Base-by-base conservation (phyloP, 805 yeast genomes). In the Metschnikowia lunata region DNA sequence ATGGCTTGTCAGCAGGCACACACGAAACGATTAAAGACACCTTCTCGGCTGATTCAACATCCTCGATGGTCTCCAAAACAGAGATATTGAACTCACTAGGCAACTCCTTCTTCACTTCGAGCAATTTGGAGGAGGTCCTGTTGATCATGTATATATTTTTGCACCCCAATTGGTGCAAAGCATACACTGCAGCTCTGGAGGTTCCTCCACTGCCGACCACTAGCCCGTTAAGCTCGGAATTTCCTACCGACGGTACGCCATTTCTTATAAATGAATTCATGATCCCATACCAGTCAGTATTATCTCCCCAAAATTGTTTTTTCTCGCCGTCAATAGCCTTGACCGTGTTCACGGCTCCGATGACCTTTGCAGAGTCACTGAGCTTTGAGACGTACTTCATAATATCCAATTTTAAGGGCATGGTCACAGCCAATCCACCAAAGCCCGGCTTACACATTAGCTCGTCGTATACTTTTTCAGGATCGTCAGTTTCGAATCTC, bases 201-300 rank as follows among this genome's bases (percentile, higher is more conserved):
- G 99, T 90, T 36, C 99, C 99, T 34, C 99, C 99, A 15, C 96
- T 97, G 40, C 99, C 99, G 51, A 93, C 72, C 36, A 93, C 85
- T 47, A 90, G 67, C 29, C 97, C 97, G 45, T 75, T 67, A 10
- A 74, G 69, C 4, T 50, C 54, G 12, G 52, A 45, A 12, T 55
- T 47, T 18, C 60, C 62, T 45, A 60, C 57, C 34, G 66, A 64
- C 34, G 82, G 78, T 34, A 80, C 82, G 33, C 95, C 95, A 46
- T 74, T 72, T 48, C 75, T 65, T 14, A 67, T 60, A 54, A 89
- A 80, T 2, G 96, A 78, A 48, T 83, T 77, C 37, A 71, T 72
- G 53, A 93, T 86, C 9, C 99, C 99, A 38, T 80, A 67, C 96
- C 96, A 93, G 63, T 93, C 99, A 35, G 99, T 93, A 69, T 93